Evolutionary conservation across 208 protist species (phyloP).

Genomic region (Sergeia podlipaevii): DNA sequence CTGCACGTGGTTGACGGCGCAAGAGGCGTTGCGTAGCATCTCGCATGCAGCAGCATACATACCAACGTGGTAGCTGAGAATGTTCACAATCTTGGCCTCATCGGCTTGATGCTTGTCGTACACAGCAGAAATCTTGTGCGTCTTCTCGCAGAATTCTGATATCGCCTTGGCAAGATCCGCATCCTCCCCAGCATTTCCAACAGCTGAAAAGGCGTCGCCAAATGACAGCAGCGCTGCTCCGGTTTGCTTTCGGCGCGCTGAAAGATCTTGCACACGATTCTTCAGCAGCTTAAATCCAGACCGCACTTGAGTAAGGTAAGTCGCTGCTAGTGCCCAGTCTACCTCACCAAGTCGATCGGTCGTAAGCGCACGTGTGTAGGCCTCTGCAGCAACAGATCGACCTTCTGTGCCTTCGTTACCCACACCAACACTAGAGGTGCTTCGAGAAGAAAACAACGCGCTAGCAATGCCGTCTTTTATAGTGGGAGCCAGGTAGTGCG

Average conservation of each 20-base stretch:
- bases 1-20: conserved; percentile 24
- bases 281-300: conserved; percentile 47
- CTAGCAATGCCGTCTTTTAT: conserved; percentile 24
- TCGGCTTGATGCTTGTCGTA: conserved; percentile 70
- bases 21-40: conserved; percentile 48
- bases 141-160: conserved; percentile 50
- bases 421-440: too few species aligned
- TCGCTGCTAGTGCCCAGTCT: conserved; percentile 2
- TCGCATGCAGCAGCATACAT: conserved; percentile 74
- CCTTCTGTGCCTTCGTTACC: too few species aligned
- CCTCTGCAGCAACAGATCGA: neutral
- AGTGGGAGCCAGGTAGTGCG: conserved; percentile 24
- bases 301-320: too few species aligned
- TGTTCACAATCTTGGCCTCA: conserved; percentile 70
- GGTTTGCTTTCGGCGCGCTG: conserved; percentile 32
- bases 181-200: conserved; percentile 55
- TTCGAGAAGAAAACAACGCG: too few species aligned
- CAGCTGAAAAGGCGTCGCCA: conserved; percentile 34
- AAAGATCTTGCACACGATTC: conserved; percentile 32
- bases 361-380: conserved; percentile 20
- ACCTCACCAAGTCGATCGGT: conserved; percentile 27
- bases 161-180: conserved; percentile 44
- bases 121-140: conserved; percentile 37
- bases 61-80: conserved; percentile 78
- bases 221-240: conserved; percentile 38